phyloP scores from a whole-genome alignment of 2,329 filamentous ascomycete species.

The Sporothrix phasma region DNA sequence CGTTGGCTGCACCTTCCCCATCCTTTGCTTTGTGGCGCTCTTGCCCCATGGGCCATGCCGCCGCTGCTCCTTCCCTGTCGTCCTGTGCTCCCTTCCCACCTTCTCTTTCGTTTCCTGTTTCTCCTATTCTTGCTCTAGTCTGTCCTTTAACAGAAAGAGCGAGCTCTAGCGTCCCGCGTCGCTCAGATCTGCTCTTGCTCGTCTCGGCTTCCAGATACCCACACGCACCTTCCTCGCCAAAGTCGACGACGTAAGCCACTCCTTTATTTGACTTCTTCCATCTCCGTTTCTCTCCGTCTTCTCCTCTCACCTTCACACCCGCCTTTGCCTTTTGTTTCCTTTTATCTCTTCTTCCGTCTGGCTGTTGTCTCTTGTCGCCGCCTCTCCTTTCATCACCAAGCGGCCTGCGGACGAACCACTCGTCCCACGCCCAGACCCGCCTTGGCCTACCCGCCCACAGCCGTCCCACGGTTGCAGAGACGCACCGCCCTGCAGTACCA shows the following conservation, averaged over 20 bases:
- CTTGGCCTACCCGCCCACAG: not conserved
- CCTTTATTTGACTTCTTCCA: not conserved
- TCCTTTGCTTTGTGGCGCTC: not conserved
- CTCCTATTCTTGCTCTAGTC: not conserved
- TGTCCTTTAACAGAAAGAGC: too few species aligned
- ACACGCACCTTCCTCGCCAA: not conserved
- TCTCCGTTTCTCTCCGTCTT: not conserved
- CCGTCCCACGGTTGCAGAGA: not conserved
- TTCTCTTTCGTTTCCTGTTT: not conserved
- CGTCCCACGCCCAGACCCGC: not conserved
- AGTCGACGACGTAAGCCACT: not conserved
- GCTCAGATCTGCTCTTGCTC: too few species aligned
- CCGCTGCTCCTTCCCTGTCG: not conserved
- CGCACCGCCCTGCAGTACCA: not conserved
- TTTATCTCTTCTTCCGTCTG: too few species aligned
- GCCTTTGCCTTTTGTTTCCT: not conserved
- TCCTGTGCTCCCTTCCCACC: too few species aligned
- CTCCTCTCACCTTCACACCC: not conserved
- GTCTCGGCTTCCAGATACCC: not conserved
- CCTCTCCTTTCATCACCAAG: not conserved
- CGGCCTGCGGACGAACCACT: not conserved
- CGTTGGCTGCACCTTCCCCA: not conserved
- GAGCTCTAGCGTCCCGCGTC: too few species aligned
- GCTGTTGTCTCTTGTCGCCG: too few species aligned
- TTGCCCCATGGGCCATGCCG: not conserved